Percentiles rank a stretch among this genome's conserved stretches.
phyloP scores from a whole-genome alignment of 192 early-diverging fungal genomes.

The Coemansia sp. region DNA sequence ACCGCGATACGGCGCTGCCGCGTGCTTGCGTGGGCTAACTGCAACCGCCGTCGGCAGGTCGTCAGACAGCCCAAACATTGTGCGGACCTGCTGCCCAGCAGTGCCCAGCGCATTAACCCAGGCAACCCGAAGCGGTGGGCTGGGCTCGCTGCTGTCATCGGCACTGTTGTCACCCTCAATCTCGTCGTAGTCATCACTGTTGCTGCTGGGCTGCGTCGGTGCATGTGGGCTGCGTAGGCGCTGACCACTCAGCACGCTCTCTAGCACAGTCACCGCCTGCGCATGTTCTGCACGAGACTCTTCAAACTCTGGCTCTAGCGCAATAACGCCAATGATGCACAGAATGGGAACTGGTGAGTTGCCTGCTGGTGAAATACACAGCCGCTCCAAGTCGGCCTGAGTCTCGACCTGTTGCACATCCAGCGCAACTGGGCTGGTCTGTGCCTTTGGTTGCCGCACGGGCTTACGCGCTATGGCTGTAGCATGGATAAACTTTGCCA shows the following conservation, averaged over 20 bases:
- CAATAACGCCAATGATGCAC: conserved; percentile 31
- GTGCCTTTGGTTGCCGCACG: conserved; percentile 6
- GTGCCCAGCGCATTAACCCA: conserved; percentile 63
- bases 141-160: conserved; percentile 18
- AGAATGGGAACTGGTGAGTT: conserved; percentile 57
- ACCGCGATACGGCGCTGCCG: conserved; percentile 62
- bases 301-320: conserved; percentile 35
- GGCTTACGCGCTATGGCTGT: conserved; percentile 25
- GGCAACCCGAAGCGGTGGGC: conserved; percentile 51
- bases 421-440: conserved; percentile 14
- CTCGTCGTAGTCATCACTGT: conserved; percentile 40
- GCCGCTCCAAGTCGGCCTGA: conserved; percentile 54
- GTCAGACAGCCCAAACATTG: conserved; percentile 59
- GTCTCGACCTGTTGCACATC: conserved; percentile 50
- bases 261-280: conserved; percentile 18
- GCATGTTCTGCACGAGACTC: conserved; percentile 42
- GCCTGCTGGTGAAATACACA: conserved; percentile 46
- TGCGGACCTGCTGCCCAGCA: conserved; percentile 45
- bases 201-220: neutral
- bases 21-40: conserved; percentile 58
- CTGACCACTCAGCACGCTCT: conserved; percentile 20
- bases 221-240: conserved; percentile 29
- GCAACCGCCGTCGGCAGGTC: conserved; percentile 62
- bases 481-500: conserved; percentile 37
- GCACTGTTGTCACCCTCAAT: conserved; percentile 43